phyloP scores from a whole-genome alignment of 495 filamentous ascomycete genomes.

The Talaromyces wortmannii region DNA sequence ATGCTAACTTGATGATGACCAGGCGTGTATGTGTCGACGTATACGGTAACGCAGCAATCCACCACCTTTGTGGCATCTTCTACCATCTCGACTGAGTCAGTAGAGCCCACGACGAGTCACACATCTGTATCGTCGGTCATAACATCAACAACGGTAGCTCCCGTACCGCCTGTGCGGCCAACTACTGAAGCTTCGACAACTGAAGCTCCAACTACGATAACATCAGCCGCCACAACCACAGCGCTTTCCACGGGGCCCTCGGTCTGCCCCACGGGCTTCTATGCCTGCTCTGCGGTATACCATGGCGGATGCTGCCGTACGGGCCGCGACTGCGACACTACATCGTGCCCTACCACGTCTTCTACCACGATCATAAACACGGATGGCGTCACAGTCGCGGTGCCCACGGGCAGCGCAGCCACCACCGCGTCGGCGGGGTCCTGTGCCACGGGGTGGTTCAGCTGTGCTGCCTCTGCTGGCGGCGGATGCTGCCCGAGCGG shows the following conservation, averaged over 20 bases:
- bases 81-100: conserved; percentile 27
- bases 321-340: conserved; percentile 71
- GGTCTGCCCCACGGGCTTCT: conserved; percentile 67
- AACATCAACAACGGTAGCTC: conserved; percentile 15
- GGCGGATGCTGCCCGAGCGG: conserved; percentile 78
- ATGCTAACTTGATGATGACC: conserved; percentile 5
- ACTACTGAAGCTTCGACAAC: conserved; percentile 20
- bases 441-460: conserved; percentile 75
- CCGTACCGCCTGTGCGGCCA: conserved; percentile 34
- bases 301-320: conserved; percentile 74
- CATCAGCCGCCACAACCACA: conserved; percentile 17
- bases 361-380: conserved; percentile 57
- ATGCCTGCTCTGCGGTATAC: conserved; percentile 60
- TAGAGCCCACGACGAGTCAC: conserved; percentile 7
- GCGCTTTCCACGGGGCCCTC: conserved; percentile 29
- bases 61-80: conserved; percentile 33
- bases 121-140: conserved; percentile 14
- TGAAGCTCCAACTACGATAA: conserved; percentile 30
- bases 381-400: conserved; percentile 60
- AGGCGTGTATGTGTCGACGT: conserved; percentile 38
- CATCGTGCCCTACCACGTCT: conserved; percentile 55
- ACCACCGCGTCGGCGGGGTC: conserved; percentile 16
- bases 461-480: conserved; percentile 55
- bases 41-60: conserved; percentile 39
- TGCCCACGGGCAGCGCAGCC: conserved; percentile 41